Evolutionary conservation across 2,329 filamentous ascomycete genomes (phyloP).

Genomic region (Fonsecaea erecta): DNA sequence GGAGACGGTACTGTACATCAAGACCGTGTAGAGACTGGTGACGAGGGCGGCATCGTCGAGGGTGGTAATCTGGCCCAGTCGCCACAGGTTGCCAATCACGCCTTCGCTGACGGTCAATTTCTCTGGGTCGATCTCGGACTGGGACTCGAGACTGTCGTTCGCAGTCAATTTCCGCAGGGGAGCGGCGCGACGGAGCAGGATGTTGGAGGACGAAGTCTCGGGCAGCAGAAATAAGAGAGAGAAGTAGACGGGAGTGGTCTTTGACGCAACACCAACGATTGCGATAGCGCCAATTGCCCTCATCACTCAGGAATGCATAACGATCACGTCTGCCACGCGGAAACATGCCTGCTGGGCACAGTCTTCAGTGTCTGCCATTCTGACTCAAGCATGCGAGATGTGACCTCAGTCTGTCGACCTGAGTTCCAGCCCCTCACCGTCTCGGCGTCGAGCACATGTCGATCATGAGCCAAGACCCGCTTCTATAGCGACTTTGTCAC

Average conservation of each 20-base stretch:
- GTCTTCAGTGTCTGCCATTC: slow-evolving; percentile 92
- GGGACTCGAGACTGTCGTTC: slow-evolving; percentile 60
- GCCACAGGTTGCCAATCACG: slow-evolving; percentile 60
- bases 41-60: slow-evolving; percentile 67
- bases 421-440: too few species aligned
- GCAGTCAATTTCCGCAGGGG: slow-evolving; percentile 66
- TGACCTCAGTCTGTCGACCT: too few species aligned
- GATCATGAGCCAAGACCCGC: too few species aligned
- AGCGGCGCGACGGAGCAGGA: slow-evolving; percentile 65
- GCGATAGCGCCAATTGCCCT: slow-evolving; percentile 89
- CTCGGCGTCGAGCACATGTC: too few species aligned
- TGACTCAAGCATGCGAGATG: too few species aligned
- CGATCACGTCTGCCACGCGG: slow-evolving; percentile 96
- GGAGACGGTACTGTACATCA: slow-evolving; percentile 58
- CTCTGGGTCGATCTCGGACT: slow-evolving; percentile 67
- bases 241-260: slow-evolving; percentile 57
- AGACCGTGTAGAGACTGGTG: slow-evolving; percentile 64
- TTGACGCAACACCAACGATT: slow-evolving; percentile 51
- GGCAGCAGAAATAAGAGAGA: slow-evolving; percentile 66
- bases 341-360: slow-evolving; percentile 96
- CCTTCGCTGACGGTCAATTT: slow-evolving; percentile 55
- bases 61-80: slow-evolving; percentile 62
- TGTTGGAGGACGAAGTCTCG: slow-evolving; percentile 64
- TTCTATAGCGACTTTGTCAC: too few species aligned
- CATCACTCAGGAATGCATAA: slow-evolving; percentile 98